Conservation (phyloP, 371 early-diverging fungal genomes). For the Coemansia sp. region DNA sequence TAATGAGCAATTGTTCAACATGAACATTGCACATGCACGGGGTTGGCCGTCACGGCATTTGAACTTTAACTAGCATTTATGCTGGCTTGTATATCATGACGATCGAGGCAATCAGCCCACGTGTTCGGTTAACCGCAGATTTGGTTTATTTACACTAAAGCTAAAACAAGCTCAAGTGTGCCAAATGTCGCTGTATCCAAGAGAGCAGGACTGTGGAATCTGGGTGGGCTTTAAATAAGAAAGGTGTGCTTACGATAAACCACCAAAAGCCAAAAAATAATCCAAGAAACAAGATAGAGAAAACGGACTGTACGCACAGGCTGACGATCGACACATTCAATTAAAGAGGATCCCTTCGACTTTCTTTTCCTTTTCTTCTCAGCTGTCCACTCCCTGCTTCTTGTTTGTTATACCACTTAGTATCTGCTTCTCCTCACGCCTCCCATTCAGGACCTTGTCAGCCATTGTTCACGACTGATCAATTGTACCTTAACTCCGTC, state of each 20-base stretch:
- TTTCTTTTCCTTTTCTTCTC: not conserved
- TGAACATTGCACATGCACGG: too few relatives aligned
- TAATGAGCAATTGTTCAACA: too few relatives aligned
- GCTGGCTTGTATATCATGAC: not conserved
- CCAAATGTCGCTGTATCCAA: not conserved
- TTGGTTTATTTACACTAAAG: not conserved
- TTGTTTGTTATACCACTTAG: not conserved
- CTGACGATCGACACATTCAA: not conserved
- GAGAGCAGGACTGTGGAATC: not conserved
- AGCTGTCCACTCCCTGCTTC: not conserved
- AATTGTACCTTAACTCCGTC: not conserved
- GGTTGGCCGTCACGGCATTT: too few relatives aligned
- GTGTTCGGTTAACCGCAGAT: not conserved
- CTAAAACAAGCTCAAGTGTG: not conserved
- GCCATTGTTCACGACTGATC: not conserved
- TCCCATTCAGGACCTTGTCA: not conserved
- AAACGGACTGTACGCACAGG: not conserved
- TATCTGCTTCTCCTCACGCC: not conserved
- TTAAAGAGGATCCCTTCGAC: not conserved
- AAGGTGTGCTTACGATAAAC: not conserved
- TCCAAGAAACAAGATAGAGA: not conserved
- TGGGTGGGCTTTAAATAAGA: not conserved
- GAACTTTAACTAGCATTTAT: too few relatives aligned
- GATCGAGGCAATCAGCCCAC: not conserved
- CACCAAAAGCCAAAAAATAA: not conserved